phyloP scores from a whole-genome alignment of 306 rosid species.

The Rosa lucieae region DNA sequence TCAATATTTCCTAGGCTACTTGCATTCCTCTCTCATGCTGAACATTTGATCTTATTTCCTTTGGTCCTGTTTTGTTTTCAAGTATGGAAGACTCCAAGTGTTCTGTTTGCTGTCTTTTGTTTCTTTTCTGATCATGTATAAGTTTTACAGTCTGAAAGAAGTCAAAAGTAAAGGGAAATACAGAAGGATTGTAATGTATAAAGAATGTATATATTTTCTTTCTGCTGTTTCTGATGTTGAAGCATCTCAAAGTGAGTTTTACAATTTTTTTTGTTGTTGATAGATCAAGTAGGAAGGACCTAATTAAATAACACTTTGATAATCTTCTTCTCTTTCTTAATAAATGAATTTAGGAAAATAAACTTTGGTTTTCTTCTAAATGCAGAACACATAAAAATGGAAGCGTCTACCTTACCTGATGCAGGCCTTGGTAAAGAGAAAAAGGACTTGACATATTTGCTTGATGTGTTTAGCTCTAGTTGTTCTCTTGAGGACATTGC shows the following conservation, averaged over 20 bases:
- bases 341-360: background rate
- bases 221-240: no score
- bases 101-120: background rate
- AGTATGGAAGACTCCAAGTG: background rate
- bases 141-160: background rate
- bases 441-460: conserved; percentile 27
- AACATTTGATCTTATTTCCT: background rate
- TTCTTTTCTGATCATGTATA: background rate
- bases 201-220: no score
- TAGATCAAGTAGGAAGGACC: no score
- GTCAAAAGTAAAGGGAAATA: background rate
- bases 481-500: conserved; percentile 40
- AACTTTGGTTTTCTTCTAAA: background rate
- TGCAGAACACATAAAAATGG: conserved; percentile 26
- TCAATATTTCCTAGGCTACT: no score
- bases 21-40: no score
- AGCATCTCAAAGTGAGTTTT: no score
- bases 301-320: no score
- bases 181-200: background rate
- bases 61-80: background rate
- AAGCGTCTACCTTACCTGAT: conserved; percentile 7
- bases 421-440: conserved; percentile 16
- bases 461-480: conserved; percentile 32
- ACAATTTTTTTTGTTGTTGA: no score
- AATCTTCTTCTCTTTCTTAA: no score